Evolutionary conservation across 345 rosid genomes (phyloP).

Genomic region (Acer campestre): DNA sequence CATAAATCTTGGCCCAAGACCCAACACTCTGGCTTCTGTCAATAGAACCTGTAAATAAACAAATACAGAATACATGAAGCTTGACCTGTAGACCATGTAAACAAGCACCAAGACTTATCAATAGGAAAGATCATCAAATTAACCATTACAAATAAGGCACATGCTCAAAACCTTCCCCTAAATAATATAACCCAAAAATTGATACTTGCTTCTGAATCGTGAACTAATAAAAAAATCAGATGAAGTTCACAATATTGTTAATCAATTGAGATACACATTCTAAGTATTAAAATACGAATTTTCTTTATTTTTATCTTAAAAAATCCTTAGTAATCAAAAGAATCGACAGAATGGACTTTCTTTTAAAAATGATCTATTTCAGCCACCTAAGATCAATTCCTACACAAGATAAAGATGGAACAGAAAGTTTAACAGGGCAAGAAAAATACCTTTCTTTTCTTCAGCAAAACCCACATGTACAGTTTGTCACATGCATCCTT

Average conservation of each 20-base stretch:
- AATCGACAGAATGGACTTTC: not conserved
- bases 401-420: not conserved
- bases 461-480: conserved; percentile 77
- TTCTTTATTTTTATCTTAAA: not conserved
- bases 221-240: no score
- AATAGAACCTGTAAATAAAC: conserved; percentile 56
- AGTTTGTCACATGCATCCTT: conserved; percentile 83
- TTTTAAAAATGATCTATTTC: not conserved
- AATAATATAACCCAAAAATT: not conserved
- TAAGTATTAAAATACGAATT: not conserved
- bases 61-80: not conserved
- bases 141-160: not conserved
- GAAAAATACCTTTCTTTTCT: conserved; percentile 59
- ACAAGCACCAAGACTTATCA: not conserved
- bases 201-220: no score
- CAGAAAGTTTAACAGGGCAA: not conserved
- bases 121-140: not conserved
- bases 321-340: not conserved
- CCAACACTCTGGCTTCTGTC: conserved; percentile 82
- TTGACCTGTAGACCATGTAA: not conserved
- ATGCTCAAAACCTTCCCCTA: not conserved
- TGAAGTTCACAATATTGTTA: not conserved
- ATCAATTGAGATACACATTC: not conserved
- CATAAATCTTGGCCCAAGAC: conserved; percentile 87
- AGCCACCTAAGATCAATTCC: conserved; percentile 1